These are phyloP conservation scores for Obelidium mucronatum DNA, from an alignment of 192 early-diverging fungal species.

Conservation along the genomic window DNA sequence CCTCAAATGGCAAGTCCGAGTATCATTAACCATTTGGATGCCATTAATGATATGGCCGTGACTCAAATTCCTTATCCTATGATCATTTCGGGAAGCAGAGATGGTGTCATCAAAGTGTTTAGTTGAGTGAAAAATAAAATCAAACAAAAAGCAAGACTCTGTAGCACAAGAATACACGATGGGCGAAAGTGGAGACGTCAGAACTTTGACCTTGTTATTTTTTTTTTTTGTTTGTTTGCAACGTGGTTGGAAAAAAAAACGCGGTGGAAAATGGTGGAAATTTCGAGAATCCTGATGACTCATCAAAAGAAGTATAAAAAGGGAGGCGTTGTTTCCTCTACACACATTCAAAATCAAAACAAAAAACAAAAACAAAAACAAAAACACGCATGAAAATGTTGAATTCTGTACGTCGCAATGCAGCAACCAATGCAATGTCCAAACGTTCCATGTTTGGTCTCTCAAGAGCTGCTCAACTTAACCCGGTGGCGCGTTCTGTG, in stretches of 20 bases:
- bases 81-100: conserved; percentile 76
- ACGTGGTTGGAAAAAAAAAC: no score
- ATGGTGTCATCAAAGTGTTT: conserved; percentile 76
- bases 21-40: conserved; percentile 71
- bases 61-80: conserved; percentile 77
- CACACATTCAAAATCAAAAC: conserved; percentile 3
- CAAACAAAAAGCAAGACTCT: not conserved
- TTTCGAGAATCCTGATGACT: not conserved
- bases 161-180: not conserved
- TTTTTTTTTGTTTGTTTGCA: no score
- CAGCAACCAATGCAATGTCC: not conserved
- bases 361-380: not conserved
- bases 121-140: conserved; percentile 15
- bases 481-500: not conserved
- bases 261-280: not conserved
- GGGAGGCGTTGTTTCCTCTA: not conserved
- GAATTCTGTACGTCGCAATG: not conserved
- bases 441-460: not conserved
- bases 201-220: no score
- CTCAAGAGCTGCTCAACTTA: not conserved
- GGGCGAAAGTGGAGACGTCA: no score
- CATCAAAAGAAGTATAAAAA: not conserved
- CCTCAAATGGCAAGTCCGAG: conserved; percentile 37
- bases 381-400: conserved; percentile 8
- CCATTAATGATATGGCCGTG: conserved; percentile 72